Evolutionary conservation across 345 rosid genomes (phyloP).

Genomic region (Aquilaria malaccensis): DNA sequence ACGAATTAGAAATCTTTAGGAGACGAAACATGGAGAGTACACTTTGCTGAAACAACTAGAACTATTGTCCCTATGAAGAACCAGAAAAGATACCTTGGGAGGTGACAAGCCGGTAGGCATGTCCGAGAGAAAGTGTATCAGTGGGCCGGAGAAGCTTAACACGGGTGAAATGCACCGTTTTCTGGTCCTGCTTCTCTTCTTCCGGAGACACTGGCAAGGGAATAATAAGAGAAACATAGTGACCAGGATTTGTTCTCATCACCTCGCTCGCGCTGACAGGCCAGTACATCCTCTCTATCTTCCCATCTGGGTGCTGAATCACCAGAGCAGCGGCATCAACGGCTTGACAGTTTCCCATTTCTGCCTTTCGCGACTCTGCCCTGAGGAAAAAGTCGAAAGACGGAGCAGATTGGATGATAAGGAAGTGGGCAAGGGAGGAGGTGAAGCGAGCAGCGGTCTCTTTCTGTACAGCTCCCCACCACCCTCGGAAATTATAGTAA

Average conservation of each 20-base stretch:
- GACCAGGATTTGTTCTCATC: slow-evolving; percentile 83
- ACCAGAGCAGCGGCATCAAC: slow-evolving; percentile 94
- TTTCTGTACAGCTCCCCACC: slow-evolving; percentile 57
- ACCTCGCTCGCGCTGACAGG: slow-evolving; percentile 60
- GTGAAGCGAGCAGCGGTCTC: slow-evolving; percentile 35
- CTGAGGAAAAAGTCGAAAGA: background rate
- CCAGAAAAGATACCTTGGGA: slow-evolving; percentile 53
- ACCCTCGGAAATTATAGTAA: slow-evolving; percentile 10
- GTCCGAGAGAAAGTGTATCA: slow-evolving; percentile 83
- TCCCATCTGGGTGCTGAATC: slow-evolving; percentile 84
- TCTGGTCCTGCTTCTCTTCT: slow-evolving; percentile 16
- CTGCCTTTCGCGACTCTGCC: slow-evolving; percentile 1
- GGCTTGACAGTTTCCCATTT: slow-evolving; percentile 92
- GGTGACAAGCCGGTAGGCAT: slow-evolving; percentile 89
- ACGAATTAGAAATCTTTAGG: background rate
- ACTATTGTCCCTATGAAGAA: no score
- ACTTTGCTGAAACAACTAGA: no score
- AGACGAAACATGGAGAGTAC: background rate
- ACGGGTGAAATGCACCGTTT: slow-evolving; percentile 56
- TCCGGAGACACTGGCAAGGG: slow-evolving; percentile 50
- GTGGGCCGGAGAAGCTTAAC: slow-evolving; percentile 86
- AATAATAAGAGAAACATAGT: slow-evolving; percentile 86
- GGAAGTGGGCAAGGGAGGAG: slow-evolving; percentile 16
- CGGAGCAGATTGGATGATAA: slow-evolving; percentile 5
- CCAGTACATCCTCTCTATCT: slow-evolving; percentile 74